Conservation (phyloP, 1,139 yeast species). For the Zhuliangozyma parablackwelliae region DNA sequence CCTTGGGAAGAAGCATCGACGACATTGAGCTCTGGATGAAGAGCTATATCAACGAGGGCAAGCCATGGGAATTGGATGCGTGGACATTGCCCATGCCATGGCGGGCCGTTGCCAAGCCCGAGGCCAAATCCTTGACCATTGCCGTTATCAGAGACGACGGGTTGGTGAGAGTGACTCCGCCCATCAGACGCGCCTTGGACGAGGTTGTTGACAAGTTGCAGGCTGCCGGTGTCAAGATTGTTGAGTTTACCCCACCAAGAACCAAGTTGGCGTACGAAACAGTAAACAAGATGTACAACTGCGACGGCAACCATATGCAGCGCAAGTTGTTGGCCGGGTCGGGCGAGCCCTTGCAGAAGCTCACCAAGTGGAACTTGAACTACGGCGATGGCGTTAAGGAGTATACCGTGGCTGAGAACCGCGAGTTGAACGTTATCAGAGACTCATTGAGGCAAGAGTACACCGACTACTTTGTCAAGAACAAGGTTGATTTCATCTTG, state of each 20-base stretch:
- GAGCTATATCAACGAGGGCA: slow-evolving; percentile 51
- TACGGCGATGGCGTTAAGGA: slow-evolving; percentile 53
- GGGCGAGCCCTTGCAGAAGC: slow-evolving; percentile 61
- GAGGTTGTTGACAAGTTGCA: slow-evolving; percentile 23
- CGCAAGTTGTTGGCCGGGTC: slow-evolving; percentile 47
- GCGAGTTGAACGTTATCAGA: slow-evolving; percentile 45
- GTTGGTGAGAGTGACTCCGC: slow-evolving; percentile 47
- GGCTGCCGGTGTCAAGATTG: slow-evolving; percentile 27
- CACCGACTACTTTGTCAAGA: slow-evolving; percentile 44
- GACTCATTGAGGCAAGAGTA: slow-evolving; percentile 55
- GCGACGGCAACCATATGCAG: slow-evolving; percentile 61
- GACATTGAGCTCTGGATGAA: slow-evolving; percentile 65
- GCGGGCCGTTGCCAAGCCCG: slow-evolving; percentile 48
- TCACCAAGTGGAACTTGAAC: slow-evolving; percentile 57
- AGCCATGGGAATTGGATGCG: slow-evolving; percentile 68
- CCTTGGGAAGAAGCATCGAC: slow-evolving; percentile 54
- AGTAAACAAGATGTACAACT: slow-evolving; percentile 45
- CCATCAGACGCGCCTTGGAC: slow-evolving; percentile 40
- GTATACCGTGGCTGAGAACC: slow-evolving; percentile 40
- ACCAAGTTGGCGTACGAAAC: slow-evolving; percentile 49
- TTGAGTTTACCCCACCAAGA: slow-evolving; percentile 49
- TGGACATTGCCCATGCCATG: slow-evolving; percentile 56
- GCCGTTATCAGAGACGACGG: slow-evolving; percentile 41
- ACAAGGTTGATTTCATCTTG: slow-evolving; percentile 62
- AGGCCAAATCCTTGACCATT: slow-evolving; percentile 32